A percentile compares a stretch with the other conserved stretches of the same genome.
Evolutionary conservation across 805 yeast species (phyloP).

Genomic region (Myxozyma kluyveri): DNA sequence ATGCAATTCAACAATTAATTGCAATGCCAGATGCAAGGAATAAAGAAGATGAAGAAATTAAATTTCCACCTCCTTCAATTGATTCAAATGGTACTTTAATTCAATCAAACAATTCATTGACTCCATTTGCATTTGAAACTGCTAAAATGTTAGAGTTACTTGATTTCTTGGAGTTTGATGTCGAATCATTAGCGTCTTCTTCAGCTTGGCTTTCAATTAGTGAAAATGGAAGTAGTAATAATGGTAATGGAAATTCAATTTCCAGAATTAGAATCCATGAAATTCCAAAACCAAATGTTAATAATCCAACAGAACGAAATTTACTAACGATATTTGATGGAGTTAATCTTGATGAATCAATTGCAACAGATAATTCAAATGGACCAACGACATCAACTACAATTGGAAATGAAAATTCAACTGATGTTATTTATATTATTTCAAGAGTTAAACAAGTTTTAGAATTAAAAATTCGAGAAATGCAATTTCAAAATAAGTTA

Average conservation of each 20-base stretch:
- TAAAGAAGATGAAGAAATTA: not conserved
- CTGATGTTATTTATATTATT: conserved; percentile 18
- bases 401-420: not conserved
- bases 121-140: conserved; percentile 38
- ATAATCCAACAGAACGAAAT: not conserved
- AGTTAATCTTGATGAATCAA: conserved; percentile 9
- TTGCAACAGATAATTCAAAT: conserved; percentile 10
- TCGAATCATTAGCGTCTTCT: conserved; percentile 17
- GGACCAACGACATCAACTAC: not conserved
- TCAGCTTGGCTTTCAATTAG: not conserved
- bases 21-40: conserved; percentile 43
- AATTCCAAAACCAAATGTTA: not conserved
- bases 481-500: conserved; percentile 12
- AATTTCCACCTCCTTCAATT: not conserved
- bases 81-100: no score
- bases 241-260: no score
- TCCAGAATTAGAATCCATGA: not conserved
- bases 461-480: conserved; percentile 33
- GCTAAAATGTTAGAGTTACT: conserved; percentile 67
- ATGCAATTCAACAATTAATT: conserved; percentile 7
- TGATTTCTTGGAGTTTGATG: conserved; percentile 62
- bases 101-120: no score
- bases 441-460: conserved; percentile 22
- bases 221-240: no score
- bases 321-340: conserved; percentile 3